Conservation (phyloP, 2,329 filamentous ascomycete genomes). For the Didymella keratinophila region DNA sequence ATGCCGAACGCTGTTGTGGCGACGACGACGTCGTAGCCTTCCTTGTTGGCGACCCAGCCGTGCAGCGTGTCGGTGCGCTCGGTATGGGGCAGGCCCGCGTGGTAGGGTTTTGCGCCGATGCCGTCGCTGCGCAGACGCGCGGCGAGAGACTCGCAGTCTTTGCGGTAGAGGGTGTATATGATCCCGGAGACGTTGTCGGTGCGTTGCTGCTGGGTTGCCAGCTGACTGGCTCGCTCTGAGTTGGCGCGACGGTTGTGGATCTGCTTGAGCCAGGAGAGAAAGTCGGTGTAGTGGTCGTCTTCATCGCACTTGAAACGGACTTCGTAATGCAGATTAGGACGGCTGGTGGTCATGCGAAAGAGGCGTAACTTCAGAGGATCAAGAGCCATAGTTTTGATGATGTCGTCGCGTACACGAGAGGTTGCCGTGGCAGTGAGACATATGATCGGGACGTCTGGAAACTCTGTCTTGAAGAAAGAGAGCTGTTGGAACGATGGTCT, state of each 20-base stretch:
- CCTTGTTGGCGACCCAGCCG: slow-evolving; percentile 75
- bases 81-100: slow-evolving; percentile 70
- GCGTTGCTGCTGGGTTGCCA: slow-evolving; percentile 60
- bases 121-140: slow-evolving; percentile 70
- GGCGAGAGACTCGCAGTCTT: slow-evolving; percentile 77
- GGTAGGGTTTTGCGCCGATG: slow-evolving; percentile 77
- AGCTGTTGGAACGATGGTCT: slow-evolving; percentile 89
- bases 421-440: slow-evolving; percentile 94
- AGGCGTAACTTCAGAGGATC: slow-evolving; percentile 69
- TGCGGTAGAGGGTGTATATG: slow-evolving; percentile 78
- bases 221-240: slow-evolving; percentile 64
- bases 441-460: slow-evolving; percentile 87
- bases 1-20: slow-evolving; percentile 97
- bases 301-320: slow-evolving; percentile 83
- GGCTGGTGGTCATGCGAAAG: slow-evolving; percentile 84
- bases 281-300: slow-evolving; percentile 75
- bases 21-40: slow-evolving; percentile 88
- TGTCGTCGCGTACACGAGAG: slow-evolving; percentile 78
- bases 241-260: slow-evolving; percentile 73
- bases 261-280: slow-evolving; percentile 77
- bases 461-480: slow-evolving; percentile 82
- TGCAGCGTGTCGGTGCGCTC: slow-evolving; percentile 75
- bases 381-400: slow-evolving; percentile 77
- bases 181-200: slow-evolving; percentile 75
- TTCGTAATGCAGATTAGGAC: slow-evolving; percentile 89